Conservation (phyloP, 2,329 filamentous ascomycete genomes). For the Didymella lethalis region DNA sequence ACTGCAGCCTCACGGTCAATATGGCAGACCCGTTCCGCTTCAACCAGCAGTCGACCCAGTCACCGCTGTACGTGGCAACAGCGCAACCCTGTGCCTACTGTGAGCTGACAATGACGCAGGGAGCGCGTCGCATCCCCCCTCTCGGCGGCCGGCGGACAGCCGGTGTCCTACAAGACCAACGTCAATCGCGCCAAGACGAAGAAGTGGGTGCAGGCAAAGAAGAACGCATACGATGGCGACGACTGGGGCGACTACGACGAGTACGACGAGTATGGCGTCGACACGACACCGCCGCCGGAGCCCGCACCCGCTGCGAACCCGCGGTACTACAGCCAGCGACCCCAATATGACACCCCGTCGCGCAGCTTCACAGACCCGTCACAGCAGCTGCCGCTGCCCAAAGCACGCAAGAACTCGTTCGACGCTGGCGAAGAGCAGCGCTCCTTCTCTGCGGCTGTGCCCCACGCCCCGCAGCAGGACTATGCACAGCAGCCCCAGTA, state of each 20-base stretch:
- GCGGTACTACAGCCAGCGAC: constrained; percentile 52
- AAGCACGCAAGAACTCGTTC: constrained; percentile 59
- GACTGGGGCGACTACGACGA: constrained; percentile 81
- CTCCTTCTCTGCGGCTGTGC: constrained; percentile 55
- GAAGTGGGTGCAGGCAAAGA: constrained; percentile 93
- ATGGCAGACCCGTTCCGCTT: constrained; percentile 55
- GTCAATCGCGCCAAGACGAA: constrained; percentile 88
- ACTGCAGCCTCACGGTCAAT: constrained; percentile 19
- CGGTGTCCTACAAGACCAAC: constrained; percentile 78
- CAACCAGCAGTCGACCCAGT: constrained; percentile 45
- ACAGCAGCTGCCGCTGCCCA: constrained; percentile 36
- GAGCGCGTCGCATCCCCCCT: constrained; percentile 41
- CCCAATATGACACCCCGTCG: constrained; percentile 31
- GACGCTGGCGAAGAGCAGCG: constrained; percentile 62
- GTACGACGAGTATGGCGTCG: constrained; percentile 64
- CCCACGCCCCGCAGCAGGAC: constrained; percentile 30
- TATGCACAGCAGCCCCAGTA: constrained; percentile 21
- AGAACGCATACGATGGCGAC: constrained; percentile 86
- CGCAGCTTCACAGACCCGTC: constrained; percentile 55
- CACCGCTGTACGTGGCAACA: constrained; percentile 48
- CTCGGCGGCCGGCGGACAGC: constrained; percentile 44
- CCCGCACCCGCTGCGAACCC: constrained; percentile 53
- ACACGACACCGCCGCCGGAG: constrained; percentile 53
- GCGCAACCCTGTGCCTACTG: not conserved
- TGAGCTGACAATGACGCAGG: constrained; percentile 32